Conservation (phyloP, 106 monocot genomes). For the Acorus calamus region DNA sequence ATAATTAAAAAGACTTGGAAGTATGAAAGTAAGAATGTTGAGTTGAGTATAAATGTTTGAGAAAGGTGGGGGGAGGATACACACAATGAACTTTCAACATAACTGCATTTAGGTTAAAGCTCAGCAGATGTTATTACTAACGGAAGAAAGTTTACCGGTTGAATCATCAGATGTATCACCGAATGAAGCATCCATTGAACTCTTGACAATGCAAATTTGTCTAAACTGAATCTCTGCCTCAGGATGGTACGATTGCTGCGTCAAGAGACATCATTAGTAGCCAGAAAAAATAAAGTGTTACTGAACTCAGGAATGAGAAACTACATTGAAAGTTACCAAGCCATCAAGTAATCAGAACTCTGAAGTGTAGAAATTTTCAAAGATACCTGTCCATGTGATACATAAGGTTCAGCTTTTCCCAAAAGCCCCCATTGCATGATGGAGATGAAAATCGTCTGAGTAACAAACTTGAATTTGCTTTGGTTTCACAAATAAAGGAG, state of each 20-base stretch:
- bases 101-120: not conserved
- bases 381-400: conserved; percentile 11
- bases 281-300: not conserved
- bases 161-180: conserved; percentile 37
- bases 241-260: conserved; percentile 11
- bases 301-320: not conserved
- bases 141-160: conserved; percentile 9
- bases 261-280: not conserved
- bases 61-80: not conserved
- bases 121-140: not conserved
- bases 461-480: not conserved
- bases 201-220: conserved; percentile 7
- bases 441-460: conserved; percentile 2
- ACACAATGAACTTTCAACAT: not conserved
- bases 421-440: conserved; percentile 1
- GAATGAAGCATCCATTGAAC: conserved; percentile 24
- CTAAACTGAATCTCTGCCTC: not conserved
- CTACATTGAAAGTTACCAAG: not conserved
- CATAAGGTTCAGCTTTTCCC: conserved; percentile 3
- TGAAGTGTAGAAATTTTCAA: not conserved
- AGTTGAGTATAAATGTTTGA: not conserved
- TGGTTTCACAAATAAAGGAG: too few species aligned
- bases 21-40: not conserved
- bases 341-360: not conserved
- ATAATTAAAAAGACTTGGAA: not conserved